Base-by-base conservation (phyloP, 2,329 filamentous ascomycete genomes). In the Aureobasidium namibiae region DNA sequence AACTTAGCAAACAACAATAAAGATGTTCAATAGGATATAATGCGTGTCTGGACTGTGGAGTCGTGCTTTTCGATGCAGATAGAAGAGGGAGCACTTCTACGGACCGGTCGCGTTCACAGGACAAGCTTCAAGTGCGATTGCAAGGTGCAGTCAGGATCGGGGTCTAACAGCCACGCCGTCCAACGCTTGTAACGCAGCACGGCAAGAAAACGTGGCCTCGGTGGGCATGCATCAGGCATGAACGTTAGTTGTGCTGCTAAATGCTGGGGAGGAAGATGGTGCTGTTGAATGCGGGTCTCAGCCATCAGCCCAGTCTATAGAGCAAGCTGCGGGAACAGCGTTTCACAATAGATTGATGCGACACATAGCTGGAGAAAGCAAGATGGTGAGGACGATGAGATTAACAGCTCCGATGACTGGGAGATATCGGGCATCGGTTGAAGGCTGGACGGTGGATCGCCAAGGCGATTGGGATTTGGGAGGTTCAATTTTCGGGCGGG, bases 401-500 rank as follows among this genome's bases (percentile, higher is more conserved):
- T 56, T 56, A 45, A 45, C 26, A 42, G 50, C n/a, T 31, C 50
- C 38, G 38, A 54, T 42, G 33, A 18, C 23, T 29, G 36, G 50
- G 18, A 54, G 31, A 36, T 36, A 54, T 56, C n/a, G 52, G 16
- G 34, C 36, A 54, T 56, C 52, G 38, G 52, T 56, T 56, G 52
- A 56, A 56, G 23, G 38, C 45, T 56, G 39, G 52, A 44, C 29
- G 52, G 38, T 24, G 26, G 26, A 48, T 24, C 36, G 52, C 52
- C 52, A 56, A 56, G 52, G 29, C 50, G 50, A 54, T n/a, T n/a
- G n/a, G n/a, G n/a, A n/a, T n/a, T 56, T 45, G 52, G 38, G 52
- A n/a, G 33, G n/a, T 36, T 53, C 18, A 23, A 36, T 38, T 45
- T 45, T 45, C 41, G 41, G 41, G 41, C 41, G 41, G 23, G 9